phyloP scores from a whole-genome alignment of 1,284 basidiomycete species.

The Sparassis latifolia region DNA sequence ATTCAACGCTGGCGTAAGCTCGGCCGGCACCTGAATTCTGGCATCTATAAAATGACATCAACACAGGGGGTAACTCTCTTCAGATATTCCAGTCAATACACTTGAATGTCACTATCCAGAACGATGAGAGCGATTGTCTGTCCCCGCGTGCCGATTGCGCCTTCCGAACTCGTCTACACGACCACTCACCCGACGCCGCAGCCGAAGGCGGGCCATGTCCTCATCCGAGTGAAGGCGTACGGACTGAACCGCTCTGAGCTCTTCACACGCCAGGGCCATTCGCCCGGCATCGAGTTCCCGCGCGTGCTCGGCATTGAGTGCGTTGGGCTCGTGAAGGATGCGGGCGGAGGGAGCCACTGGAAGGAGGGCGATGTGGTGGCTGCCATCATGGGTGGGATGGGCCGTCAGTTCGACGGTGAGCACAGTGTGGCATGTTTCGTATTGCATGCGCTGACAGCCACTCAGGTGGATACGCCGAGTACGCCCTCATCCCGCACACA shows the following conservation, averaged over 20 bases:
- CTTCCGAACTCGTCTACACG: constrained; percentile 8
- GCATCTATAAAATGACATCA: too few relatives aligned
- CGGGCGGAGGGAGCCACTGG: constrained; percentile 4
- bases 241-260: constrained; percentile 9
- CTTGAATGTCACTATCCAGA: neutral
- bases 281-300: constrained; percentile 6
- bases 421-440: neutral
- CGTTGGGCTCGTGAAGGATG: constrained; percentile 6
- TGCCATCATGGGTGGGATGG: constrained; percentile 8
- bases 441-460: neutral
- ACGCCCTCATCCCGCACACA: constrained; percentile 5
- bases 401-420: constrained; percentile 7
- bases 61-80: neutral
- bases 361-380: constrained; percentile 8
- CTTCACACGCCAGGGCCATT: constrained; percentile 7
- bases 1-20: too few relatives aligned
- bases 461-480: constrained; percentile 7
- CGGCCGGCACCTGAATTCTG: too few relatives aligned
- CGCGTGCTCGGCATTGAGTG: constrained; percentile 8
- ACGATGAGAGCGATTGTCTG: constrained; percentile 8
- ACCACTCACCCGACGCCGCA: constrained; percentile 3
- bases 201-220: constrained; percentile 6
- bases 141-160: constrained; percentile 5
- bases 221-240: constrained; percentile 9
- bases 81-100: neutral